Evolutionary conservation across 257 asterid species (phyloP).

Genomic region (Plectranthus barbatus): DNA sequence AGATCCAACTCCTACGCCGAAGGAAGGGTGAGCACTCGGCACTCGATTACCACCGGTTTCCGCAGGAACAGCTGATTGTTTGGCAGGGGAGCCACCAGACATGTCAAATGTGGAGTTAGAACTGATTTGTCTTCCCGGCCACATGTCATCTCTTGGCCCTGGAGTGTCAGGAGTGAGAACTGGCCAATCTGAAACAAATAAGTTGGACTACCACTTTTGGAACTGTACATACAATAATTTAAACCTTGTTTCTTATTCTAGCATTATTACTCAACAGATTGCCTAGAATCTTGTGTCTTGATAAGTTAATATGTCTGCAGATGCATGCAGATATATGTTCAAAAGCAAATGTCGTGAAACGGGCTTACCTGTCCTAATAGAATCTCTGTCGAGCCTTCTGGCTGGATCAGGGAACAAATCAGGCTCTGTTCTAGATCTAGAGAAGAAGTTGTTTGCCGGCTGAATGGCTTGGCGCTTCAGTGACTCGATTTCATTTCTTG

Average conservation of each 20-base stretch:
- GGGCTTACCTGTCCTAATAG: constrained; percentile 59
- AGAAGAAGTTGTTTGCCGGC: constrained; percentile 59
- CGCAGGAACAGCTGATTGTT: constrained; percentile 1
- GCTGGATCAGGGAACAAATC: constrained; percentile 67
- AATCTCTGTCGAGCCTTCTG: constrained; percentile 60
- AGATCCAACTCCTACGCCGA: constrained; percentile 5
- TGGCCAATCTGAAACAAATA: constrained; percentile 81
- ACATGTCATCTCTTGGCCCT: constrained; percentile 87
- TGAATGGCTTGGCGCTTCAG: constrained; percentile 72
- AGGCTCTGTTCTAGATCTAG: constrained; percentile 59
- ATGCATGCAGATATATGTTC: background rate
- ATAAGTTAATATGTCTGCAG: background rate
- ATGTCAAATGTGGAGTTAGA: constrained; percentile 16
- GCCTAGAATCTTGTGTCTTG: background rate
- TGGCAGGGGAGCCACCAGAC: constrained; percentile 13
- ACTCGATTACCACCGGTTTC: constrained; percentile 7
- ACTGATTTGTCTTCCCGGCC: constrained; percentile 65
- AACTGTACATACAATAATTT: constrained; percentile 6
- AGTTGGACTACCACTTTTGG: constrained; percentile 54
- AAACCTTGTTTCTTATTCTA: background rate
- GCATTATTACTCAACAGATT: background rate
- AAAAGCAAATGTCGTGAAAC: constrained; percentile 14
- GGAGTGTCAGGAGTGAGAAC: constrained; percentile 94
- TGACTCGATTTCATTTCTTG: constrained; percentile 73
- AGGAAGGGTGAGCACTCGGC: constrained; percentile 7